Conservation (phyloP, 345 rosid genomes). For the Hirschfeldia incana region DNA sequence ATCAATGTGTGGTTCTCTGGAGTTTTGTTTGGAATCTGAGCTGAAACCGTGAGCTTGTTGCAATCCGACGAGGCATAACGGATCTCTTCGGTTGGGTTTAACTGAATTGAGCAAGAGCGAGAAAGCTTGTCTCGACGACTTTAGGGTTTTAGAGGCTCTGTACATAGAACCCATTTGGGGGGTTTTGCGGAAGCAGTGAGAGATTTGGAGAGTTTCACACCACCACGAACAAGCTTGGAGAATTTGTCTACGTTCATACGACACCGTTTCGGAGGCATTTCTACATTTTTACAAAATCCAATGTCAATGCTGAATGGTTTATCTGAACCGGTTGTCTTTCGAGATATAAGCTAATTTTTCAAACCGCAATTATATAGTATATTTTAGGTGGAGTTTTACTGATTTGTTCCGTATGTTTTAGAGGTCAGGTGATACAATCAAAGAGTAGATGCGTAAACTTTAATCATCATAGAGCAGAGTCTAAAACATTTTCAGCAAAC, state of each 20-base stretch:
- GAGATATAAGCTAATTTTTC: neutral
- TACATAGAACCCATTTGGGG: slow-evolving; percentile 58
- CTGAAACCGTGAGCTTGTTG: slow-evolving; percentile 50
- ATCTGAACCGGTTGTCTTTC: neutral
- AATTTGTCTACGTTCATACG: neutral
- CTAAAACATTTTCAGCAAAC: neutral
- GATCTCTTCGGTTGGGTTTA: slow-evolving; percentile 23
- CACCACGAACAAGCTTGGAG: neutral
- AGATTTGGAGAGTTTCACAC: slow-evolving; percentile 1
- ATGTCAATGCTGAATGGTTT: neutral
- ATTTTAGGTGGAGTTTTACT: no score
- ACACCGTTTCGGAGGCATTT: neutral
- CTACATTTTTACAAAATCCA: no score
- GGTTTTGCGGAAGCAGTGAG: slow-evolving; percentile 37
- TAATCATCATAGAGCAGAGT: neutral
- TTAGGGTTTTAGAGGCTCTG: slow-evolving; percentile 61
- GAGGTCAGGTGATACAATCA: neutral
- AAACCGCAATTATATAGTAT: neutral
- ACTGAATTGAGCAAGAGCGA: slow-evolving; percentile 5
- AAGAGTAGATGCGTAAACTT: neutral
- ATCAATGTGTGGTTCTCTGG: slow-evolving; percentile 49
- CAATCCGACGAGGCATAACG: slow-evolving; percentile 25
- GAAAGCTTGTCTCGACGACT: slow-evolving; percentile 30
- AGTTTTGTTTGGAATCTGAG: slow-evolving; percentile 58
- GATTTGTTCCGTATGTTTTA: no score